Base-by-base conservation (phyloP, 768 basidiomycete species). In the Rhizopogon vinicolor region DNA sequence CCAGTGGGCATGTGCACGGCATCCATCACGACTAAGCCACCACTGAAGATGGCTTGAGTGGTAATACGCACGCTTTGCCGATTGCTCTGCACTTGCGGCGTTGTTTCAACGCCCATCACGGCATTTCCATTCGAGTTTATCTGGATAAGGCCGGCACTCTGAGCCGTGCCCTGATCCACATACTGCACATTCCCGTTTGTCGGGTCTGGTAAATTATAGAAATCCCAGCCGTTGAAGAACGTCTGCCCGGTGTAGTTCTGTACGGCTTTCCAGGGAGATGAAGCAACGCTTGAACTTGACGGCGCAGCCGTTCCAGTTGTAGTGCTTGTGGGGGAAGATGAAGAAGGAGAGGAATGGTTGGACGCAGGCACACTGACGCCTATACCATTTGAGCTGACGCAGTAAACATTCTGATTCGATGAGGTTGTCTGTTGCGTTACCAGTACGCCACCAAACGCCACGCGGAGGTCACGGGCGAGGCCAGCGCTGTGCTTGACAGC, bases 51-150 rank as follows among this genome's bases (percentile, higher is more conserved):
- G 51, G 74, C 68, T 29, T 83, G 66, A 0, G 87, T 84, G 46
- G 83, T 84, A 60, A 98, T 87, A 59, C 94, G 85, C 40, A 96
- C 79, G 60, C 88, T 87, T 68, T 83, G 78, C 57, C 94, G 82
- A 52, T 79, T 87, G 41, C 68, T 80, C n/a, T 78, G 63, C 33
- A 94, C 87, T 16, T 71, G 78, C 9, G 83, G 77, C 5, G 92
- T 95, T 6, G 90, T 94, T 65, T 96, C 92, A 25, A 96, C 86
- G 35, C 82, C 76, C 93, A 98, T 95, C 54, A 97, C 71, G 16
- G 88, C 91, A 70, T 92, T 82, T 19, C 91, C 90, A 9, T 76
- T 78, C 22, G 63, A 58, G 64, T 91, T 94, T 63, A 93, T 76
- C 13, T 80, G 75, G 31, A 85, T 65, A 31, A 98, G 77, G 46